Conservation (phyloP, 805 yeast genomes). For the Isabelozyma heimii region DNA sequence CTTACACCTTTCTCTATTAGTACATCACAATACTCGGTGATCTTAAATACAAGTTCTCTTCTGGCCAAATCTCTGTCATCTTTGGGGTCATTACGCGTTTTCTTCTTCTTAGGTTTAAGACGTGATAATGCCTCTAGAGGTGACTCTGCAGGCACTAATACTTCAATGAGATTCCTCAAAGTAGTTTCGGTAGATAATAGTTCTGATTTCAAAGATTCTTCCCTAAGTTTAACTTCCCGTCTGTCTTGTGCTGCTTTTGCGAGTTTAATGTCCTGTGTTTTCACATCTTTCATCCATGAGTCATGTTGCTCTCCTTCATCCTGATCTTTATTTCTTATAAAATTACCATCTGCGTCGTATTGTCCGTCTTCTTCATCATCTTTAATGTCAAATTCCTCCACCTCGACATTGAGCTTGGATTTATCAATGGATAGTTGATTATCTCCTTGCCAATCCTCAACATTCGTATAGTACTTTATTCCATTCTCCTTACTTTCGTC, state of each 20-base stretch:
- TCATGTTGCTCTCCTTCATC: conserved; percentile 23
- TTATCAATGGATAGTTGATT: neutral
- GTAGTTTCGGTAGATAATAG: conserved; percentile 10
- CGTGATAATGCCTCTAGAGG: conserved; percentile 53
- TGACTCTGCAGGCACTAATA: conserved; percentile 57
- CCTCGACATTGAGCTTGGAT: conserved; percentile 31
- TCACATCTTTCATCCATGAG: conserved; percentile 13
- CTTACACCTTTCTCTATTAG: conserved; percentile 39
- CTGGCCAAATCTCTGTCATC: conserved; percentile 14
- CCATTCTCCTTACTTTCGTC: conserved; percentile 8
- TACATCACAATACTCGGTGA: conserved; percentile 50
- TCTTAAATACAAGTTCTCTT: conserved; percentile 22
- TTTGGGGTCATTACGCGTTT: conserved; percentile 5
- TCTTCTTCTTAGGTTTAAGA: conserved; percentile 23
- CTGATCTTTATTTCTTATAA: conserved; percentile 36
- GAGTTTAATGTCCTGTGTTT: conserved; percentile 19
- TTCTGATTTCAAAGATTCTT: conserved; percentile 10
- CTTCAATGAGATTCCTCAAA: conserved; percentile 32
- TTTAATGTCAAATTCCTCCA: conserved; percentile 63
- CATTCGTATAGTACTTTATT: conserved; percentile 24
- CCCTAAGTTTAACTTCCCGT: conserved; percentile 19
- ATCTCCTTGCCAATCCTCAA: conserved; percentile 16
- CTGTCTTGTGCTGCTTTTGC: conserved; percentile 47
- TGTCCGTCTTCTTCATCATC: conserved; percentile 58
- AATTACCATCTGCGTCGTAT: conserved; percentile 63